phyloP scores from a whole-genome alignment of 2,329 filamentous ascomycete genomes.

The Macrophomina pseudophaseolina region DNA sequence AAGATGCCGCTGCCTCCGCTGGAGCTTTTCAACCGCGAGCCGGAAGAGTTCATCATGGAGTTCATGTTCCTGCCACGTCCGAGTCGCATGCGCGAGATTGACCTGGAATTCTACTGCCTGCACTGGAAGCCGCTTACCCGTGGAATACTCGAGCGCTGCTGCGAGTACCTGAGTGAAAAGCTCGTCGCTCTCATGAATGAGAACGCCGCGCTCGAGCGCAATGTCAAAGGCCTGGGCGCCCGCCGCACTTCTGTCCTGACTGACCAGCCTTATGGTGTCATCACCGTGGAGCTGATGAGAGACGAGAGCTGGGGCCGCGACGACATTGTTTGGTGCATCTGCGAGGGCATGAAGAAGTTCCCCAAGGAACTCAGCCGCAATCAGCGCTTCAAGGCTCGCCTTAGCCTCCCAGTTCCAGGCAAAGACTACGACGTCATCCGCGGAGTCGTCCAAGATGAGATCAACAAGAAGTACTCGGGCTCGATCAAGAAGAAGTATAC shows the following conservation, averaged over 20 bases:
- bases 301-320: constrained; percentile 1
- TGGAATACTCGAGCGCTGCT: neutral
- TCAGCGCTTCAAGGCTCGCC: constrained; percentile 11
- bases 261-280: neutral
- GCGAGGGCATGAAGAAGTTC: constrained; percentile 19
- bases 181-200: constrained; percentile 15
- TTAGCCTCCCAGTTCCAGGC: neutral
- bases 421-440: constrained; percentile 1
- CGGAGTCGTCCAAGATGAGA: neutral
- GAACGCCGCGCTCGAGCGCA: constrained; percentile 16
- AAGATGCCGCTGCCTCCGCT: constrained; percentile 8
- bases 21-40: neutral
- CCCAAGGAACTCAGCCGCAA: constrained; percentile 14
- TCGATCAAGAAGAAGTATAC: neutral
- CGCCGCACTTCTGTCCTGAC: constrained; percentile 20
- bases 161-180: neutral
- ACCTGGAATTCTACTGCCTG: constrained; percentile 6
- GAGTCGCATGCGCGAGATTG: neutral
- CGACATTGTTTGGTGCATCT: constrained; percentile 19
- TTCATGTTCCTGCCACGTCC: constrained; percentile 18
- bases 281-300: neutral
- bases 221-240: constrained; percentile 2
- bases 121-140: neutral
- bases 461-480: neutral
- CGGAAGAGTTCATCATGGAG: neutral